These are phyloP conservation scores for Xylariales sp. DNA, from an alignment of 2,329 filamentous ascomycete species.

Conservation along the genomic window DNA sequence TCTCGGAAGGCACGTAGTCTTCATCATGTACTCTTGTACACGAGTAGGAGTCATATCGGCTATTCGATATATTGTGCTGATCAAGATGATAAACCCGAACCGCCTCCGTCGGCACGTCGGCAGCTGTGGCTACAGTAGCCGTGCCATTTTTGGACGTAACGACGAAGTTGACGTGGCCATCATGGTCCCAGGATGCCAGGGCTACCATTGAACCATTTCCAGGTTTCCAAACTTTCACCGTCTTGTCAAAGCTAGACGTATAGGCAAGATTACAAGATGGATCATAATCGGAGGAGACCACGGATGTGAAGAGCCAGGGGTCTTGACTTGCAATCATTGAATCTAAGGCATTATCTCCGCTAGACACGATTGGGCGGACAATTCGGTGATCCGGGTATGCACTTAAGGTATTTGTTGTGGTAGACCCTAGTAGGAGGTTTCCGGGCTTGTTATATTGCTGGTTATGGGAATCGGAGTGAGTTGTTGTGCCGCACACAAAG, in stretches of 20 bases:
- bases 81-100: conserved; percentile 67
- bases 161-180: conserved; percentile 72
- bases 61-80: conserved; percentile 22
- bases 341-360: conserved; percentile 65
- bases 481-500: conserved; percentile 71
- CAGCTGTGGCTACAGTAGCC: conserved; percentile 68
- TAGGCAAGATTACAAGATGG: conserved; percentile 59
- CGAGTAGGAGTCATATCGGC: conserved; percentile 48
- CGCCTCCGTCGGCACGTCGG: conserved; percentile 65
- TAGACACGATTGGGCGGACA: conserved; percentile 62
- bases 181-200: conserved; percentile 65
- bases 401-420: conserved; percentile 56
- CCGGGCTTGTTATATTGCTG: conserved; percentile 75
- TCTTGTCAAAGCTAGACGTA: conserved; percentile 71
- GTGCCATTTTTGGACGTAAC: conserved; percentile 61
- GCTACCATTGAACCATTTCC: conserved; percentile 57
- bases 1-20: conserved; percentile 53
- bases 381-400: conserved; percentile 69
- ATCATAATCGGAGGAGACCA: conserved; percentile 71
- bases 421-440: conserved; percentile 68
- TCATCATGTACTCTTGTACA: conserved; percentile 50
- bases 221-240: conserved; percentile 69
- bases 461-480: conserved; percentile 71
- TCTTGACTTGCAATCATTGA: conserved; percentile 70
- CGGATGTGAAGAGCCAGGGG: conserved; percentile 72